Conservation (phyloP, 805 yeast genomes). For the Ogataea trehaloabstinens region DNA sequence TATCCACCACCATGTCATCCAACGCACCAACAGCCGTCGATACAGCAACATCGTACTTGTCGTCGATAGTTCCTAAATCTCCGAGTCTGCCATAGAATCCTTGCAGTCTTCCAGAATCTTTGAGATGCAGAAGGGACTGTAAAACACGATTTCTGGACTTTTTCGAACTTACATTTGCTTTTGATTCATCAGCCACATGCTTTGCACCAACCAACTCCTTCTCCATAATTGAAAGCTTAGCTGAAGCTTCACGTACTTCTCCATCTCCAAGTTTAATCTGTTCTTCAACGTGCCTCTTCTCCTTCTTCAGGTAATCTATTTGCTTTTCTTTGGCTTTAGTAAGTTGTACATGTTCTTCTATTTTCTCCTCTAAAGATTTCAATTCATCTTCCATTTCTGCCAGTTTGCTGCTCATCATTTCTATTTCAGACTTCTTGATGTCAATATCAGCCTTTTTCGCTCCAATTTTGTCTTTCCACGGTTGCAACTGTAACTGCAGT, state of each 20-base stretch:
- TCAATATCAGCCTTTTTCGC: slow-evolving; percentile 62
- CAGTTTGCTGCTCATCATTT: slow-evolving; percentile 50
- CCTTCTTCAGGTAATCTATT: slow-evolving; percentile 43
- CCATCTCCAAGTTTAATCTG: slow-evolving; percentile 59
- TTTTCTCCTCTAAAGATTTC: slow-evolving; percentile 40
- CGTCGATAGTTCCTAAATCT: slow-evolving; percentile 87
- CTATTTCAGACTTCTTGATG: slow-evolving; percentile 64
- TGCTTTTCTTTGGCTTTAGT: slow-evolving; percentile 49
- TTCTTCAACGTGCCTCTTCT: slow-evolving; percentile 45
- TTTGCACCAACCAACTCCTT: slow-evolving; percentile 50
- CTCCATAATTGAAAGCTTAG: slow-evolving; percentile 53
- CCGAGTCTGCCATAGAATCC: slow-evolving; percentile 93
- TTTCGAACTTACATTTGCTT: slow-evolving; percentile 49
- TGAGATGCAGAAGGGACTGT: slow-evolving; percentile 62
- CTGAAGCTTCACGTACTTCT: slow-evolving; percentile 51
- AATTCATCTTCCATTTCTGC: slow-evolving; percentile 44
- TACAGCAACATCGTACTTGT: slow-evolving; percentile 85
- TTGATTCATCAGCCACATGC: slow-evolving; percentile 66
- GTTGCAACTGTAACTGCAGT: slow-evolving; percentile 68
- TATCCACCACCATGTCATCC: slow-evolving; percentile 90
- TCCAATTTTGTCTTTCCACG: slow-evolving; percentile 73
- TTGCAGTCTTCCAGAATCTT: slow-evolving; percentile 73
- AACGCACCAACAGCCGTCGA: slow-evolving; percentile 92
- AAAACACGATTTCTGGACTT: slow-evolving; percentile 76
- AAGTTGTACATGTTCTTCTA: slow-evolving; percentile 32